A percentile compares a stretch with the other conserved stretches of the same genome.
Conservation (phyloP, 805 yeast genomes). For the Priceomyces medius region DNA sequence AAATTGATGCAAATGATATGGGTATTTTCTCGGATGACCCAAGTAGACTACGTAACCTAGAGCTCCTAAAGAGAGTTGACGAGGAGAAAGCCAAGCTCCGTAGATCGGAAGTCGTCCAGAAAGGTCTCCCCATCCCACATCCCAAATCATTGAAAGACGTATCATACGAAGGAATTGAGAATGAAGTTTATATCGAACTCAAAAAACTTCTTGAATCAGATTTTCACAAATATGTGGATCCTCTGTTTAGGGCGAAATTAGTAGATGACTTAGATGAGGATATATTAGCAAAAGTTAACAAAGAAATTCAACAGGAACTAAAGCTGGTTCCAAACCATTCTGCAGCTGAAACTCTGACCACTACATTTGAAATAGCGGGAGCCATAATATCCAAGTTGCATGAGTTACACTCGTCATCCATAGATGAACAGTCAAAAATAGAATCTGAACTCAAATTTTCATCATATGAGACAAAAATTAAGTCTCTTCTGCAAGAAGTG, state of each 20-base stretch:
- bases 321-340: neutral
- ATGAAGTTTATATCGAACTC: constrained; percentile 30
- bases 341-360: constrained; percentile 12
- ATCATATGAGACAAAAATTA: constrained; percentile 5
- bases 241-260: constrained; percentile 14
- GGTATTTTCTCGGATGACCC: neutral
- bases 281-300: constrained; percentile 14
- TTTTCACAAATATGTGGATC: constrained; percentile 28
- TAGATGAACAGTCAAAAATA: neutral
- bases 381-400: constrained; percentile 17
- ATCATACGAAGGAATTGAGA: constrained; percentile 12
- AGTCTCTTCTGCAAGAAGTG: constrained; percentile 9
- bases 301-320: constrained; percentile 14
- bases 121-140: constrained; percentile 43
- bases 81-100: constrained; percentile 32
- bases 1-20: neutral
- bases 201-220: constrained; percentile 42
- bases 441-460: constrained; percentile 2
- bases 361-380: constrained; percentile 15
- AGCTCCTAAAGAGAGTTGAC: constrained; percentile 20
- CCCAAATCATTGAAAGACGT: constrained; percentile 12
- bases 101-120: constrained; percentile 48
- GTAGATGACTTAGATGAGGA: constrained; percentile 35
- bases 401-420: constrained; percentile 10
- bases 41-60: neutral